Conservation (phyloP, 441 rosid genomes). For the Aleurites moluccanus region DNA sequence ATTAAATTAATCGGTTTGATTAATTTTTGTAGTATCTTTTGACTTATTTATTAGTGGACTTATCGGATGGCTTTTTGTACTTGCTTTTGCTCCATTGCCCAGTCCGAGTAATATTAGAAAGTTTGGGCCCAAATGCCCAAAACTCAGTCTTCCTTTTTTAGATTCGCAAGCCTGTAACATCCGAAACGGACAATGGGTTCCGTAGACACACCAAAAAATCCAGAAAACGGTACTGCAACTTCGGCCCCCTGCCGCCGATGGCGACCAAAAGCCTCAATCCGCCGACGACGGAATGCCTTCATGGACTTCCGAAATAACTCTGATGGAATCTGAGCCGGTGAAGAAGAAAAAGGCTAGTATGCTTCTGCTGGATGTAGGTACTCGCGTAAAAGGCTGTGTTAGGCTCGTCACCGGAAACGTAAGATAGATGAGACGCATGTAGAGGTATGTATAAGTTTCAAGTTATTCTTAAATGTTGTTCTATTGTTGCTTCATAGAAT, state of each 20-base stretch:
- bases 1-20: no score
- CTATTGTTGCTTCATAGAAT: neutral
- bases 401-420: slow-evolving; percentile 97
- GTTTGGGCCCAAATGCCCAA: neutral
- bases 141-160: neutral
- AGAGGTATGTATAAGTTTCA: slow-evolving; percentile 47
- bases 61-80: no score
- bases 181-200: slow-evolving; percentile 61
- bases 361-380: slow-evolving; percentile 91
- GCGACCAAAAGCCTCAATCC: slow-evolving; percentile 33
- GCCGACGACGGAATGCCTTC: slow-evolving; percentile 28
- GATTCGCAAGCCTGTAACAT: neutral
- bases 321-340: slow-evolving; percentile 45
- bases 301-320: slow-evolving; percentile 24
- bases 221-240: slow-evolving; percentile 41
- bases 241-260: slow-evolving; percentile 25
- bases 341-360: slow-evolving; percentile 64
- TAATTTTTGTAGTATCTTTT: no score
- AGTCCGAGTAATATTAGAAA: no score
- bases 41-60: no score
- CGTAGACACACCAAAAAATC: slow-evolving; percentile 52
- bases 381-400: no score
- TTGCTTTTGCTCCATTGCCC: no score
- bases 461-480: neutral
- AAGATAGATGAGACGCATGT: slow-evolving; percentile 99